Conservation (phyloP, 2,329 filamentous ascomycete genomes). For the Thielaviopsis ethacetica region DNA sequence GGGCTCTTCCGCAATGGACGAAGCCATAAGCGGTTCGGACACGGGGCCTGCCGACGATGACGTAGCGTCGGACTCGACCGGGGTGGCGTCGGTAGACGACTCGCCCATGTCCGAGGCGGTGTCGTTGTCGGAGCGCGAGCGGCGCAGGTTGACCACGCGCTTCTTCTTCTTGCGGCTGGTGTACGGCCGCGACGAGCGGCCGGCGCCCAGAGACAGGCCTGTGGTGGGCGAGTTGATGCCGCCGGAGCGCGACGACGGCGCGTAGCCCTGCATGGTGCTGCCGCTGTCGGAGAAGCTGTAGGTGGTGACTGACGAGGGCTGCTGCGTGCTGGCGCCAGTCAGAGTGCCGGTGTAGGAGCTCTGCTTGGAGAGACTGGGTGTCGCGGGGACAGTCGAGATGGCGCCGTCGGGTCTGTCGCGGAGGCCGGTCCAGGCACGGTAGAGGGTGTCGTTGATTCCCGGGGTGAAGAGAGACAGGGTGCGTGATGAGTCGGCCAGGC, state of each 20-base stretch:
- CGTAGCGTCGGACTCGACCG: conserved; percentile 24
- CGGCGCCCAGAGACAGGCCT: conserved; percentile 46
- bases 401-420: conserved; percentile 49
- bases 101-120: conserved; percentile 27
- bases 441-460: conserved; percentile 76
- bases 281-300: conserved; percentile 61
- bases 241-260: conserved; percentile 40
- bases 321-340: conserved; percentile 17
- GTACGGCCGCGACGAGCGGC: conserved; percentile 40
- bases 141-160: conserved; percentile 66
- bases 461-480: conserved; percentile 87
- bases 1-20: conserved; percentile 42
- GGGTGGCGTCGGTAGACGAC: conserved; percentile 33
- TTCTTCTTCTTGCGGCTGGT: conserved; percentile 65
- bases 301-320: conserved; percentile 27
- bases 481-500: conserved; percentile 73
- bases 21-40: conserved; percentile 42
- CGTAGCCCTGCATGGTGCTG: conserved; percentile 43
- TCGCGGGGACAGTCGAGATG: conserved; percentile 18
- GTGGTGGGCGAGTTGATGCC: conserved; percentile 18
- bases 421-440: conserved; percentile 77
- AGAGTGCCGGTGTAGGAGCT: conserved; percentile 33
- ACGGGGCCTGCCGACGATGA: conserved; percentile 26
- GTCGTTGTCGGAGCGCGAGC: conserved; percentile 31
- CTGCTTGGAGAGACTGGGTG: conserved; percentile 42